These are phyloP conservation scores for Gymnopus androsaceus DNA, from an alignment of 1,284 basidiomycete genomes.

Conservation along the genomic window DNA sequence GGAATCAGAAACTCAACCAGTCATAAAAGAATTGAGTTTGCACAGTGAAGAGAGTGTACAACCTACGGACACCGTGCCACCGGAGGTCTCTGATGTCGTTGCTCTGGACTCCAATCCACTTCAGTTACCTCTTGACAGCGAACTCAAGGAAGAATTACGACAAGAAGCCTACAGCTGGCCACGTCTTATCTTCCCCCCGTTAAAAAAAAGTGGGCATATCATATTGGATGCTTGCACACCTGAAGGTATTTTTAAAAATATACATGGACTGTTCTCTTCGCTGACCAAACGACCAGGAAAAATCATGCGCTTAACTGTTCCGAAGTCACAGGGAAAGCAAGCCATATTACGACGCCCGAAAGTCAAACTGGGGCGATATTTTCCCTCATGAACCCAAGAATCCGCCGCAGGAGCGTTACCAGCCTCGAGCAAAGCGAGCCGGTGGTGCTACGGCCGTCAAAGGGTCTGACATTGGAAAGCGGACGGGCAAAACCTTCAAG, in stretches of 20 bases:
- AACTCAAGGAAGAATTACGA: conserved; percentile 53
- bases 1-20: conserved; percentile 32
- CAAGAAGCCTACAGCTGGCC: conserved; percentile 85
- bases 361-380: conserved; percentile 90
- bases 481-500: conserved; percentile 32
- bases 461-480: conserved; percentile 63
- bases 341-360: conserved; percentile 92
- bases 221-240: conserved; percentile 88
- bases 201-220: conserved; percentile 92
- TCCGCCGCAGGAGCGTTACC: conserved; percentile 62
- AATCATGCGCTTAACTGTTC: conserved; percentile 88
- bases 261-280: no score
- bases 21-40: conserved; percentile 45
- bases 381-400: conserved; percentile 89
- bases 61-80: conserved; percentile 12
- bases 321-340: conserved; percentile 94
- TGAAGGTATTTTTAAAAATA: conserved; percentile 58
- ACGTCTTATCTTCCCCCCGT: conserved; percentile 84
- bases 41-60: conserved; percentile 41
- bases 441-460: conserved; percentile 27
- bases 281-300: conserved; percentile 57
- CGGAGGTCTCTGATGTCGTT: background rate
- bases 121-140: conserved; percentile 22
- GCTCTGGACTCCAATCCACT: conserved; percentile 15
- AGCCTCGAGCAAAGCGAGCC: conserved; percentile 37